A percentile compares a stretch with the other conserved stretches of the same genome.
These are phyloP conservation scores for Fennellomyces sp. DNA, from an alignment of 371 early-diverging fungal species.

Conservation along the genomic window DNA sequence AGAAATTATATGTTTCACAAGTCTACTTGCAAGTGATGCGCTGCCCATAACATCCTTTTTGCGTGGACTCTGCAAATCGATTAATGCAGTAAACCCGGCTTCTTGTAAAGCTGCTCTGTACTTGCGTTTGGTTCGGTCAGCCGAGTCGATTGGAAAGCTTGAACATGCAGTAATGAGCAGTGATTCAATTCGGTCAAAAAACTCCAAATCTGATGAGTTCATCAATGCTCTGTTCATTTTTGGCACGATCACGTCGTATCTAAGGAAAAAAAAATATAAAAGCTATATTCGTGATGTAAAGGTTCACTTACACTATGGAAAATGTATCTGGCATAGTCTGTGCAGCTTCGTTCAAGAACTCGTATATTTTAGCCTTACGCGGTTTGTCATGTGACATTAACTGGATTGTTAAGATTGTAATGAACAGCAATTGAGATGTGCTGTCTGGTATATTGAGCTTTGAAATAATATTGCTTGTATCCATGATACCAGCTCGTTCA, in stretches of 20 bases:
- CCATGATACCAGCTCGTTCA: slow-evolving; percentile 33
- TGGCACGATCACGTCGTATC: slow-evolving; percentile 68
- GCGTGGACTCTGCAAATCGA: not conserved
- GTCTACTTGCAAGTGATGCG: not conserved
- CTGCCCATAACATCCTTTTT: not conserved
- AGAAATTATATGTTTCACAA: not conserved
- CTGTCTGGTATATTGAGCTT: not conserved
- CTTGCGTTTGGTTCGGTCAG: not conserved
- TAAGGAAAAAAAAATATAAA: slow-evolving; percentile 11
- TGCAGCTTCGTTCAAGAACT: slow-evolving; percentile 79
- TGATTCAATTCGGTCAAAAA: slow-evolving; percentile 70
- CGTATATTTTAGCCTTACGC: slow-evolving; percentile 56
- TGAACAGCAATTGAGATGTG: slow-evolving; percentile 62
- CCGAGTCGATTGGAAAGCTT: not conserved
- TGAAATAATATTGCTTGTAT: not conserved
- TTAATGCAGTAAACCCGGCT: not conserved
- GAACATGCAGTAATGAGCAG: slow-evolving; percentile 74
- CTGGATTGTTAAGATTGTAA: not conserved
- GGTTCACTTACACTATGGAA: slow-evolving; percentile 64
- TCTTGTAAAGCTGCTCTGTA: not conserved
- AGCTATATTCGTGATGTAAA: not conserved
- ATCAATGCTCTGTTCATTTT: slow-evolving; percentile 72
- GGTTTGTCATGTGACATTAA: not conserved
- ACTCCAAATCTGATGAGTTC: slow-evolving; percentile 60
- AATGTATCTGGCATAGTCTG: slow-evolving; percentile 76